These are phyloP conservation scores for Arthroderma sp. DNA, from an alignment of 2,329 filamentous ascomycete species.

Conservation along the genomic window DNA sequence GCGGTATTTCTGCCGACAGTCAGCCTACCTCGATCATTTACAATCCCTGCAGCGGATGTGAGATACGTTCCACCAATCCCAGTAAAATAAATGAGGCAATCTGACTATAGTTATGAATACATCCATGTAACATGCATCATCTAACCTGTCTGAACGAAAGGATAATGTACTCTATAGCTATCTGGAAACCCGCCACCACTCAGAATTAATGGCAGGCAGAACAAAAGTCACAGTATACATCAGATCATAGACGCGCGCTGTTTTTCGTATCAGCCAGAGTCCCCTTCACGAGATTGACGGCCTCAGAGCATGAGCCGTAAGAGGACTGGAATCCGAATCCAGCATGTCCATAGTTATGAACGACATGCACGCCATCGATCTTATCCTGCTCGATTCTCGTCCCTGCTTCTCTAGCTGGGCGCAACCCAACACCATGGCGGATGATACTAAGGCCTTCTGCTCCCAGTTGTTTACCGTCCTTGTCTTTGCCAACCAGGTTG, in stretches of 20 bases:
- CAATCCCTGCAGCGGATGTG: no score
- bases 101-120: no score
- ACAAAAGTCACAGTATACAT: no score
- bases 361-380: constrained; percentile 44
- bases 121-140: no score
- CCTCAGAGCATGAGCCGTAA: constrained; percentile 58
- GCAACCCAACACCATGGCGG: constrained; percentile 67
- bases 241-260: constrained; percentile 20
- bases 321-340: constrained; percentile 50
- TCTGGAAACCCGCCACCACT: no score
- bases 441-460: constrained; percentile 62
- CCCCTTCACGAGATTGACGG: constrained; percentile 53
- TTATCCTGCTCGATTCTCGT: constrained; percentile 62
- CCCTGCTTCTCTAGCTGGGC: constrained; percentile 61
- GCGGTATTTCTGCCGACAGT: no score
- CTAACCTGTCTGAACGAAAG: no score
- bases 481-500: constrained; percentile 38
- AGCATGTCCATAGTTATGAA: constrained; percentile 35
- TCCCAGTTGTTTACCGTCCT: constrained; percentile 29
- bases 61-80: no score
- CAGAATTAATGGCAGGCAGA: no score
- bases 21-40: no score
- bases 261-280: constrained; percentile 18
- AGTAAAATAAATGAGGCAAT: no score
- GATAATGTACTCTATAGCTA: no score